These are phyloP conservation scores for Podaxis sp. DNA, from an alignment of 768 basidiomycete genomes.

Conservation along the genomic window DNA sequence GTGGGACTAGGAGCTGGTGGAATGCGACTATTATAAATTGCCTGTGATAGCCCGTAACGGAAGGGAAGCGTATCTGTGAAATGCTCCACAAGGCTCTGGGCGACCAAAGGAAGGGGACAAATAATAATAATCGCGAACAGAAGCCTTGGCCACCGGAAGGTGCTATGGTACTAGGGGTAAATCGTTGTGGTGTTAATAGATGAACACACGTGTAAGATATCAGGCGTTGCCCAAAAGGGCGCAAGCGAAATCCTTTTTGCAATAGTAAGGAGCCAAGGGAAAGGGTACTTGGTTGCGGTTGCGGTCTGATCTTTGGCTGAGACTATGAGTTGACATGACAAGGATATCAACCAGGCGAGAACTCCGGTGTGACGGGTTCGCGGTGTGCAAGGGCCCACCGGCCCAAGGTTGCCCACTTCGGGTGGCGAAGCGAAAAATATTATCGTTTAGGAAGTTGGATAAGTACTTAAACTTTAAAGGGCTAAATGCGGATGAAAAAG, in stretches of 20 bases:
- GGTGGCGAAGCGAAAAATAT: not conserved
- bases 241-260: constrained; percentile 9
- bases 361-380: not conserved
- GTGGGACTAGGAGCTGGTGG: constrained; percentile 11
- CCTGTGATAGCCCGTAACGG: constrained; percentile 12
- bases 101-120: not conserved
- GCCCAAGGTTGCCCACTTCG: constrained; percentile 3
- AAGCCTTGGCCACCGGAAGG: constrained; percentile 15
- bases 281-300: constrained; percentile 11
- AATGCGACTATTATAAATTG: constrained; percentile 11
- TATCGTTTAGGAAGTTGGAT: not conserved
- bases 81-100: not conserved
- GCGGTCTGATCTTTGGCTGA: constrained; percentile 5
- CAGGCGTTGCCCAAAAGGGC: constrained; percentile 9
- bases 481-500: constrained; percentile 5
- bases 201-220: constrained; percentile 10
- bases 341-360: constrained; percentile 15
- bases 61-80: constrained; percentile 14
- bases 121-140: constrained; percentile 6
- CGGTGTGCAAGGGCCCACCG: not conserved
- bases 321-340: constrained; percentile 11
- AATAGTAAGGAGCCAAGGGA: constrained; percentile 3
- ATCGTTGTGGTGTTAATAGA: constrained; percentile 8
- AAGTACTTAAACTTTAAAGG: not conserved
- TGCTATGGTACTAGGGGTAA: constrained; percentile 7